Evolutionary conservation across 305 asterid genomes (phyloP).

Genomic region (Petunia hybrid): DNA sequence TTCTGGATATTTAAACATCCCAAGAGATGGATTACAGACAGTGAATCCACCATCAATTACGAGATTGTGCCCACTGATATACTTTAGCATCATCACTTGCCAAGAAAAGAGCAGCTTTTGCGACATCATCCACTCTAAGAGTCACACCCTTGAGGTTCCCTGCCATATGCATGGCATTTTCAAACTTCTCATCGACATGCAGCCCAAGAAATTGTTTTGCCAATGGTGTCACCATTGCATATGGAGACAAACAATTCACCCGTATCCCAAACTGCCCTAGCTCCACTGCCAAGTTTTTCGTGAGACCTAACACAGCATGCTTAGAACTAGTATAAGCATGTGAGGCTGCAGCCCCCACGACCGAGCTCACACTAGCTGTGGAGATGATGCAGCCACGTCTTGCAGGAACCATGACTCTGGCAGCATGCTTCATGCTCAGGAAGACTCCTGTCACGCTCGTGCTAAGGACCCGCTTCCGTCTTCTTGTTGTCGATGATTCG

Average conservation of each 20-base stretch:
- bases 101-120: constrained; percentile 42
- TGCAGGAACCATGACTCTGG: constrained; percentile 41
- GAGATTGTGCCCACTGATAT: constrained; percentile 44
- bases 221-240: constrained; percentile 33
- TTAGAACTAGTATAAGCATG: constrained; percentile 38
- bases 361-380: constrained; percentile 34
- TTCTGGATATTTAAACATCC: constrained; percentile 34
- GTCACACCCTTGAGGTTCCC: constrained; percentile 36
- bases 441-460: constrained; percentile 33
- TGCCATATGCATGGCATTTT: not conserved
- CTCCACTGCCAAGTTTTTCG: constrained; percentile 36
- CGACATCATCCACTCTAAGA: constrained; percentile 37
- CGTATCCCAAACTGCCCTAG: constrained; percentile 38
- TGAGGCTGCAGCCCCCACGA: not conserved
- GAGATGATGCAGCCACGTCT: constrained; percentile 34
- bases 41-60: constrained; percentile 43
- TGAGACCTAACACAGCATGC: constrained; percentile 35
- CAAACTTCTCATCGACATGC: constrained; percentile 9
- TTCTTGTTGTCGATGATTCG: constrained; percentile 50
- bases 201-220: constrained; percentile 24
- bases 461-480: constrained; percentile 33
- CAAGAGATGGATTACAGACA: constrained; percentile 10
- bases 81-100: constrained; percentile 47
- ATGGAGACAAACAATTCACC: constrained; percentile 40
- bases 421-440: constrained; percentile 38